Evolutionary conservation across 371 early-diverging fungal genomes (phyloP).

Genomic region (Mortierella sp.): DNA sequence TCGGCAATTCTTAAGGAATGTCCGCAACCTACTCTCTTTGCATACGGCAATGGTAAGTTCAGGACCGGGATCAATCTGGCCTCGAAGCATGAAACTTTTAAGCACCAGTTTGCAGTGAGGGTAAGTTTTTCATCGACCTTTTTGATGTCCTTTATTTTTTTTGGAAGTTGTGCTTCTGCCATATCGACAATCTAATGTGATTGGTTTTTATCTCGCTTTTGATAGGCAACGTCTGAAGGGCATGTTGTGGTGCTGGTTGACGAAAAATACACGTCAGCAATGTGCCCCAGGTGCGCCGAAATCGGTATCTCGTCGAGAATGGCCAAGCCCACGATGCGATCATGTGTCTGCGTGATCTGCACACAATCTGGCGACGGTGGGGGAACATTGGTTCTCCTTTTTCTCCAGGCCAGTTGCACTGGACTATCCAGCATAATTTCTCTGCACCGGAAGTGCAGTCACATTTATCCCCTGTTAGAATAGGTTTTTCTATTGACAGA

Average conservation of each 20-base stretch:
- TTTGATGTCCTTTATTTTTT: not conserved
- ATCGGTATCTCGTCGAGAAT: not conserved
- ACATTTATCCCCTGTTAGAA: conserved; percentile 3
- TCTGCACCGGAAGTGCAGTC: conserved; percentile 11
- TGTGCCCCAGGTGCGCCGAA: conserved; percentile 14
- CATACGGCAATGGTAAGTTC: not conserved
- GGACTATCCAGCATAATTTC: not conserved
- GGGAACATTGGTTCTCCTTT: conserved; percentile 3
- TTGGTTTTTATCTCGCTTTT: not conserved
- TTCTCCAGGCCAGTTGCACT: not conserved
- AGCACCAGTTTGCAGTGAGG: not conserved
- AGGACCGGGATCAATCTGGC: not conserved
- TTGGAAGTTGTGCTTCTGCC: too few species aligned
- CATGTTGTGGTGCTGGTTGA: conserved; percentile 9
- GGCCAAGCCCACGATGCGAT: conserved; percentile 22
- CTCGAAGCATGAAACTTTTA: not conserved
- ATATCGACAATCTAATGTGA: not conserved
- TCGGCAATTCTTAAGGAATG: not conserved
- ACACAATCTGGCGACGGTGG: conserved; percentile 16
- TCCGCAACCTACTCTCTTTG: not conserved
- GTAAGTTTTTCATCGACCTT: not conserved
- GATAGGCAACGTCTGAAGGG: conserved; percentile 3
- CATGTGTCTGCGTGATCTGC: conserved; percentile 20
- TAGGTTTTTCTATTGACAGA: not conserved
- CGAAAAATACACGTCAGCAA: conserved; percentile 9